Evolutionary conservation across 768 basidiomycete genomes (phyloP).

Genomic region (Serendipita sp.): DNA sequence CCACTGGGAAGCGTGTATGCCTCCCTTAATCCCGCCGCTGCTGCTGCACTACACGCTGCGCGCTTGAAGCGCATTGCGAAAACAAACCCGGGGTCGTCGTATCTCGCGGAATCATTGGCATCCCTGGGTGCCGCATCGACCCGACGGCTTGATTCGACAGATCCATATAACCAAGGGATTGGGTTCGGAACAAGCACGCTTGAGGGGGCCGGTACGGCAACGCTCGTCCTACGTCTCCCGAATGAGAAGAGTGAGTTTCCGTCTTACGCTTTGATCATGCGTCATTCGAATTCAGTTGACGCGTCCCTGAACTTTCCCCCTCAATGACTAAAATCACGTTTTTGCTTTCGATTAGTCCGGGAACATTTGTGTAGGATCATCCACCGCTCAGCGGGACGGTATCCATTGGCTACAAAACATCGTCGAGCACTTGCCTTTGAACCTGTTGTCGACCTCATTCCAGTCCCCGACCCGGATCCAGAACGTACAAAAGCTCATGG

Average conservation of each 20-base stretch:
- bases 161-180: background rate
- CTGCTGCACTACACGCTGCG: background rate
- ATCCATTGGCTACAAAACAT: background rate
- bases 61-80: background rate
- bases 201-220: background rate
- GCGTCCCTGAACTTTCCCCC: background rate
- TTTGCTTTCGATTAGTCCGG: background rate
- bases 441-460: background rate
- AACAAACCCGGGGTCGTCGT: background rate
- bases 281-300: background rate
- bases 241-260: background rate
- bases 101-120: conserved; percentile 2
- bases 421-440: background rate
- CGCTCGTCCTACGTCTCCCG: conserved; percentile 3
- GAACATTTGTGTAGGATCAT: conserved; percentile 5
- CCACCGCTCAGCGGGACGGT: background rate
- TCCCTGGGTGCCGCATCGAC: background rate
- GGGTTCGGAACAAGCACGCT: conserved; percentile 3
- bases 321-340: background rate
- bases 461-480: background rate
- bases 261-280: background rate
- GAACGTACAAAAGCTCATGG: background rate
- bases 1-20: conserved; percentile 3
- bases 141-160: background rate
- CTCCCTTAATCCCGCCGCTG: conserved; percentile 1